A percentile compares a stretch with the other conserved stretches of the same genome.
These are phyloP conservation scores for Micractinium sp. DNA, from an alignment of 139 green algal genomes.

Conservation along the genomic window DNA sequence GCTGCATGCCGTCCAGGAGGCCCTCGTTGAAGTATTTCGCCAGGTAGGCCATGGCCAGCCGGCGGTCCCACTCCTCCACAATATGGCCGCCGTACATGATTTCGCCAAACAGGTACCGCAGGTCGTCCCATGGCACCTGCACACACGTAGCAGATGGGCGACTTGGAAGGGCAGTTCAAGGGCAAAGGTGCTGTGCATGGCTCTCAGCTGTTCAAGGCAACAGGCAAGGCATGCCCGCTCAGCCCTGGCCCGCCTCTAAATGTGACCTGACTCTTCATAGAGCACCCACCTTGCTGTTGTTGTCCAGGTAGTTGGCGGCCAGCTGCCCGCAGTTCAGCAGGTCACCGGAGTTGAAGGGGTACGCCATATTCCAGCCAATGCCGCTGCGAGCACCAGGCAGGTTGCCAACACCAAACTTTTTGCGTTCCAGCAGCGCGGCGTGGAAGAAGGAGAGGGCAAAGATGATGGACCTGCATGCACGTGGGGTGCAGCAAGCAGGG, in stretches of 20 bases:
- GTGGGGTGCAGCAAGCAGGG: not conserved
- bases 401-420: constrained; percentile 96
- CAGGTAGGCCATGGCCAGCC: constrained; percentile 84
- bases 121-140: constrained; percentile 85
- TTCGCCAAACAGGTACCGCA: constrained; percentile 94
- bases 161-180: constrained; percentile 25
- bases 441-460: constrained; percentile 96
- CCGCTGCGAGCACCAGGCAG: constrained; percentile 65
- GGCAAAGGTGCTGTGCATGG: too few species aligned
- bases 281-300: constrained; percentile 73
- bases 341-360: constrained; percentile 92
- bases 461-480: constrained; percentile 63
- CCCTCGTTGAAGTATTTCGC: constrained; percentile 81
- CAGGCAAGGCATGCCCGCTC: not conserved
- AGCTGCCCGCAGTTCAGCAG: constrained; percentile 87
- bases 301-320: constrained; percentile 91
- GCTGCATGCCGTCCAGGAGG: constrained; percentile 83
- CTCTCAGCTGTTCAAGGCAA: not conserved
- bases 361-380: constrained; percentile 93
- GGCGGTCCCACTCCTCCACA: constrained; percentile 93
- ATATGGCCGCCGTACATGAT: constrained; percentile 98
- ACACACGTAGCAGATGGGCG: not conserved
- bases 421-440: constrained; percentile 87
- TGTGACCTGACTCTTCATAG: not conserved
- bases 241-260: not conserved